Evolutionary conservation across 2,329 filamentous ascomycete genomes (phyloP).

Genomic region (Fusarium metavorans): DNA sequence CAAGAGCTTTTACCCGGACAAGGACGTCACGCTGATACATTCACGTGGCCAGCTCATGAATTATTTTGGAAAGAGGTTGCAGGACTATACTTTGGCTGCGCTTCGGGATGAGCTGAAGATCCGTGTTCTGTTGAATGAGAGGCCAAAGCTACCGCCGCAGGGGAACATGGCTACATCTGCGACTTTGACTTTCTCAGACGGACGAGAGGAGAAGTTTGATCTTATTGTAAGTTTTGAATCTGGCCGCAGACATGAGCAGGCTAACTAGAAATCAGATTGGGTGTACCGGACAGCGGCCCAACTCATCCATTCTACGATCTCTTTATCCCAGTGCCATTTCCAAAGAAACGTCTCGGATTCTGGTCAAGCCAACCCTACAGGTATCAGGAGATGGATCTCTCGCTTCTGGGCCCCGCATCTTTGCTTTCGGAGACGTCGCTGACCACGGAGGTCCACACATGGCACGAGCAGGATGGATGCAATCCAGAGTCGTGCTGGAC

Average conservation of each 20-base stretch:
- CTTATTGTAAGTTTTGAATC: neutral
- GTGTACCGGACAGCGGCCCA: slow-evolving; percentile 14
- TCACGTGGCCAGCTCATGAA: slow-evolving; percentile 3
- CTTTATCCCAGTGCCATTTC: neutral
- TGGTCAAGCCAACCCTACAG: slow-evolving; percentile 2
- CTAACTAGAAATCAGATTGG: neutral
- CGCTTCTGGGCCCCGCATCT: neutral
- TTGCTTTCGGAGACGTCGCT: slow-evolving; percentile 15
- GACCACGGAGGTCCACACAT: slow-evolving; percentile 3
- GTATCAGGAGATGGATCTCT: neutral
- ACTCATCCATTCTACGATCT: neutral
- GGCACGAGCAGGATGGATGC: slow-evolving; percentile 2
- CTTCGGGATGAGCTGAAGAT: neutral
- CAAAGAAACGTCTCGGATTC: neutral
- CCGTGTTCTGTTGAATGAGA: neutral
- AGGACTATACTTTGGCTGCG: neutral
- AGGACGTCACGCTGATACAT: slow-evolving; percentile 6
- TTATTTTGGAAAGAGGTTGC: neutral
- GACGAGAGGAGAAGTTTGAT: neutral
- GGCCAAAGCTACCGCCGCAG: neutral
- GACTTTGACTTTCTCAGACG: neutral
- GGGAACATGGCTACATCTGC: neutral
- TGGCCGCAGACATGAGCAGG: neutral
- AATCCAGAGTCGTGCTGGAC: neutral
- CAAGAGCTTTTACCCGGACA: slow-evolving; percentile 2